phyloP scores from a whole-genome alignment of 805 yeast genomes.

The Lachancea fermentati region DNA sequence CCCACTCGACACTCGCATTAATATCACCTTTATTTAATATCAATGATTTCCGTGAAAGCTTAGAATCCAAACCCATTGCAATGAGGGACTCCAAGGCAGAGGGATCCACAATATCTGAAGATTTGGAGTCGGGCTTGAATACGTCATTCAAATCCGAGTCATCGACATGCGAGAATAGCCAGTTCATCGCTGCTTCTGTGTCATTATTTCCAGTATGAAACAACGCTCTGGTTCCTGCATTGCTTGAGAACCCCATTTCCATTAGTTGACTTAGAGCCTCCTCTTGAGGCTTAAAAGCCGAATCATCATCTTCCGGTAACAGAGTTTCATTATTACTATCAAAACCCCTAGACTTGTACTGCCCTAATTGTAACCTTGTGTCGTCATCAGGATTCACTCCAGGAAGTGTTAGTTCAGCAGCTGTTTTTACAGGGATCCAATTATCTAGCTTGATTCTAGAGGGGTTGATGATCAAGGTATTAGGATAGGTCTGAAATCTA shows the following conservation, averaged over 20 bases:
- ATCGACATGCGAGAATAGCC: slow-evolving; percentile 87
- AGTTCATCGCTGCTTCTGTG: slow-evolving; percentile 75
- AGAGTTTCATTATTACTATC: slow-evolving; percentile 23
- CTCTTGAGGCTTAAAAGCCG: slow-evolving; percentile 48
- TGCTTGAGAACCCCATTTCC: slow-evolving; percentile 85
- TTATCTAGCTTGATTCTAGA: slow-evolving; percentile 77
- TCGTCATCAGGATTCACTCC: slow-evolving; percentile 17
- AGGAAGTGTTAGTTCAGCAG: slow-evolving; percentile 59
- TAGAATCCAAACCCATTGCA: slow-evolving; percentile 70
- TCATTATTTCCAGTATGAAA: slow-evolving; percentile 61
- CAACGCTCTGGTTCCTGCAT: slow-evolving; percentile 61
- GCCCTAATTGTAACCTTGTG: slow-evolving; percentile 40
- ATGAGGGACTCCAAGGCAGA: slow-evolving; percentile 25
- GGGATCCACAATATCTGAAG: slow-evolving; percentile 15
- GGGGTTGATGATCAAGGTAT: slow-evolving; percentile 63
- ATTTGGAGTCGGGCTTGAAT: slow-evolving; percentile 25
- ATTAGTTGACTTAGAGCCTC: slow-evolving; percentile 49
- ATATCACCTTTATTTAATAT: slow-evolving; percentile 51
- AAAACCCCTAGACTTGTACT: slow-evolving; percentile 37
- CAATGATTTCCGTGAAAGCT: slow-evolving; percentile 70
- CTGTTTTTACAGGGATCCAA: slow-evolving; percentile 85
- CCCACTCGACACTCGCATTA: slow-evolving; percentile 86
- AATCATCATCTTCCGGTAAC: slow-evolving; percentile 23
- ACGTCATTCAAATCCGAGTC: slow-evolving; percentile 72
- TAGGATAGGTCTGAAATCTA: slow-evolving; percentile 49